Base-by-base conservation (phyloP, 2,329 filamentous ascomycete genomes). In the Ceratocystis colombiana region DNA sequence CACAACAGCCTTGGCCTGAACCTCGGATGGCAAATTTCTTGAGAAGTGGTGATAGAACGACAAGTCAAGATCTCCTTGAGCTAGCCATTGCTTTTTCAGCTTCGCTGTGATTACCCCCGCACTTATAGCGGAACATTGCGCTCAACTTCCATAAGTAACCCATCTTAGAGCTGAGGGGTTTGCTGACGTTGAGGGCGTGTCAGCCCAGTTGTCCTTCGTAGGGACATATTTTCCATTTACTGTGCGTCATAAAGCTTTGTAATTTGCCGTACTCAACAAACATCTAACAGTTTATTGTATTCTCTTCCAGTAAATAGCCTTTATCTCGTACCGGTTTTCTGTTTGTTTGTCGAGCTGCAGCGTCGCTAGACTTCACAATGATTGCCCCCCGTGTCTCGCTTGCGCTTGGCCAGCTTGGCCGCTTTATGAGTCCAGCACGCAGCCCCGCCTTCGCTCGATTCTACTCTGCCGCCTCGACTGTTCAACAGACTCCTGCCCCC, bases 381-480 rank as follows among this genome's bases (percentile, higher is more conserved):
- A 64, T 68, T 66, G 61, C 64, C 25, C 67, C 67, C 20, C 64
- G 64, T 33, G 59, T 68, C 37, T 66, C 67, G 12, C 66, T 68
- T 61, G 67, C 64, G 22, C 20, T 68, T 30, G 64, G 67, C 48
- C 67, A 66, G 50, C 41, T 50, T 45, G 64, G 64, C 50, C 67
- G 67, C 48, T 46, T 68, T 5, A 66, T 64, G 61, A 46, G 59
- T 25, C 50, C 64, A 30, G 33, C 46, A 33, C 67, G 64, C 20
- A 66, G 53, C 64, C 67, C 67, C 67, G 50, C 59, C 61, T 53
- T 68, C 8, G 28, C 64, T 25, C 64, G 59, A 25, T 57, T 68
- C 5, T 68, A 66, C 45, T 25, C 64, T 5, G 61, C 64, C 20
- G 64, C 57, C 15, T n/a, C 63, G 37, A 59, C 30, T 20, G 15